Conservation (phyloP, 2,329 filamentous ascomycete genomes). For the Tolypocladium inflatum region DNA sequence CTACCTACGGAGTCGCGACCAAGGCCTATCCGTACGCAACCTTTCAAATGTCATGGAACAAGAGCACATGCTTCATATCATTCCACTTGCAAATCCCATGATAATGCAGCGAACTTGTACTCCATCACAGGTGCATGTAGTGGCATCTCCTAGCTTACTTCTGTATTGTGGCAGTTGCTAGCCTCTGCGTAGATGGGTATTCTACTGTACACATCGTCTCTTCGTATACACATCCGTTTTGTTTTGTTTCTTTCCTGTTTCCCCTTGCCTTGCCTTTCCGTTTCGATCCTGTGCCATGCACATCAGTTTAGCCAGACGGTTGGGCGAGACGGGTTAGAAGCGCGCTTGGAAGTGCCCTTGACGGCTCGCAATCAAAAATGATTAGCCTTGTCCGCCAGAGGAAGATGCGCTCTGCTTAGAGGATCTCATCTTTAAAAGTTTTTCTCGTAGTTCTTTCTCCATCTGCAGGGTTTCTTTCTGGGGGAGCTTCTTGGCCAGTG, state of each 20-base stretch:
- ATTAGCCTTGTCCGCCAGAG: conserved; percentile 9
- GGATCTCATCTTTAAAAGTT: conserved; percentile 14
- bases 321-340: not conserved
- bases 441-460: conserved; percentile 2
- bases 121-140: not conserved
- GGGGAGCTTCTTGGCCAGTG: conserved; percentile 1
- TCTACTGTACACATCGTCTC: not conserved
- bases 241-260: not conserved
- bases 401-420: conserved; percentile 10
- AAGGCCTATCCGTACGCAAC: not conserved
- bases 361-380: conserved; percentile 4
- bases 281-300: not conserved
- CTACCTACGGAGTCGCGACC: no score
- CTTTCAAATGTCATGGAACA: not conserved
- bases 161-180: not conserved
- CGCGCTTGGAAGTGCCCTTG: not conserved
- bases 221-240: not conserved
- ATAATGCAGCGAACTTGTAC: not conserved
- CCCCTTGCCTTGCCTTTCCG: not conserved
- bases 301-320: not conserved
- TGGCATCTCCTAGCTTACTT: not conserved
- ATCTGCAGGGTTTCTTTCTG: not conserved
- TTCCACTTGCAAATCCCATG: no score
- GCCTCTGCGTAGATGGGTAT: not conserved
- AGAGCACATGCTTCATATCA: not conserved